Conservation (phyloP, 139 green algal species). For the Haematococcus sp. region DNA sequence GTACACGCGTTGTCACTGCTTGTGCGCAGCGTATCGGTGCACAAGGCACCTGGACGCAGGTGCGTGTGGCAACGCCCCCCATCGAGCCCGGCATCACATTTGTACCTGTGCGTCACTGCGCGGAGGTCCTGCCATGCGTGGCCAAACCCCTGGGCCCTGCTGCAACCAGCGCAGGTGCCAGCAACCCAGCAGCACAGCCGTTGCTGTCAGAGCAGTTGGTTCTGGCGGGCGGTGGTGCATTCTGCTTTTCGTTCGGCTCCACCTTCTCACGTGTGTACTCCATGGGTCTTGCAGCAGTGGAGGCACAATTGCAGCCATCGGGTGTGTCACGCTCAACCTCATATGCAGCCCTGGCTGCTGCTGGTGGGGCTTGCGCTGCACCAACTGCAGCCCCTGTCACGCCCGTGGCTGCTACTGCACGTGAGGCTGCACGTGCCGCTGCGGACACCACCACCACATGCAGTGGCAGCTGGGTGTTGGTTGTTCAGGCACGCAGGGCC, state of each 20-base stretch:
- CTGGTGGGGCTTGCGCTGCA: not conserved
- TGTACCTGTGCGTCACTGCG: slow-evolving; percentile 9
- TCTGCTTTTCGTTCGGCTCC: slow-evolving; percentile 65
- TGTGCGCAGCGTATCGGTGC: too few relatives aligned
- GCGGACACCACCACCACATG: not conserved
- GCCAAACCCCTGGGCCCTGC: not conserved
- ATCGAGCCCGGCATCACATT: not conserved
- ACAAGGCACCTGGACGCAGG: not conserved
- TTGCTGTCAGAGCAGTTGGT: slow-evolving; percentile 7
- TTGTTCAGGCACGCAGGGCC: slow-evolving; percentile 21
- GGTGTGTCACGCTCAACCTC: not conserved
- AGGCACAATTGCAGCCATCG: not conserved
- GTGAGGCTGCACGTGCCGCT: not conserved
- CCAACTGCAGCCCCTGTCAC: not conserved
- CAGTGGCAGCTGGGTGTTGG: slow-evolving; percentile 20
- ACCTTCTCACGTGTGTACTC: slow-evolving; percentile 34
- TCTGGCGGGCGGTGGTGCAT: slow-evolving; percentile 49
- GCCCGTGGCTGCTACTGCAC: not conserved
- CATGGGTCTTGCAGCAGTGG: slow-evolving; percentile 6
- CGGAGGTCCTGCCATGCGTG: not conserved
- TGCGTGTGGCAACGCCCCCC: not conserved
- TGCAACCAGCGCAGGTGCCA: not conserved
- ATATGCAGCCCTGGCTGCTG: too few relatives aligned
- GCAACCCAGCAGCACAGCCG: not conserved
- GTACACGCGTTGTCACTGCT: too few relatives aligned